Base-by-base conservation (phyloP, 768 basidiomycete species). In the Mycena indigotica region DNA sequence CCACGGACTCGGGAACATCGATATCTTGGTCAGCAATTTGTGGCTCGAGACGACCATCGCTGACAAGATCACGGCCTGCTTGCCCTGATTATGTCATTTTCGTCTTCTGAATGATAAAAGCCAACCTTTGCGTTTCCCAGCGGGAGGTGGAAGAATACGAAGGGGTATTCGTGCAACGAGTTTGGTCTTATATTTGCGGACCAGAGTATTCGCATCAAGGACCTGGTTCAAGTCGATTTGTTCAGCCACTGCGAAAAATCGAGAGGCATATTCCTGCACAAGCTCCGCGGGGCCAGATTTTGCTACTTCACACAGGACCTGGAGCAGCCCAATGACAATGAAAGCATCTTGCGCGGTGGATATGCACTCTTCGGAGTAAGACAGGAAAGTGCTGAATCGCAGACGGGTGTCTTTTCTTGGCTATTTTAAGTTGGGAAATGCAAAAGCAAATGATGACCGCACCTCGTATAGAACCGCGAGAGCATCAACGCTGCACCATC, bases 401-500 rank as follows among this genome's bases (percentile, higher is more conserved):
- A 71, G 58, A 40, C 70, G 72, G 52, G 82, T 81, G 66, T 91
- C 87, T 70, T 84, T 84, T 72, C 89, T 87, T 67, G 28, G 60
- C 21, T 44, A 56, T 46, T 51, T 21, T 50, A 53, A 46, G 29
- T 44, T 10, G 57, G 50, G 45, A 29, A 19, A 32, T 3, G 4
- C 3, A 28, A 15, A 44, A 35, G 55, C 24, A 32, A 65, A 29
- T 28, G 66, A n/a, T 29, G n/a, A n/a, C n/a, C 83, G 39, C 71
- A 89, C 87, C 95, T 85, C 65, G 84, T 85, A 68, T 91, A 97
- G 28, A 95, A 74, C 35, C 87, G 80, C 2, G 94, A 86, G 5
- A 98, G 78, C n/a, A 96, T 73, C 10, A 92, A 69, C 0, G 89
- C 88, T 28, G 93, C 91, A 28, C 84, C 88, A 40, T 94, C 91